These are phyloP conservation scores for Saccharum officinarum DNA, from an alignment of 176 grass and related monocot genomes.

Conservation along the genomic window DNA sequence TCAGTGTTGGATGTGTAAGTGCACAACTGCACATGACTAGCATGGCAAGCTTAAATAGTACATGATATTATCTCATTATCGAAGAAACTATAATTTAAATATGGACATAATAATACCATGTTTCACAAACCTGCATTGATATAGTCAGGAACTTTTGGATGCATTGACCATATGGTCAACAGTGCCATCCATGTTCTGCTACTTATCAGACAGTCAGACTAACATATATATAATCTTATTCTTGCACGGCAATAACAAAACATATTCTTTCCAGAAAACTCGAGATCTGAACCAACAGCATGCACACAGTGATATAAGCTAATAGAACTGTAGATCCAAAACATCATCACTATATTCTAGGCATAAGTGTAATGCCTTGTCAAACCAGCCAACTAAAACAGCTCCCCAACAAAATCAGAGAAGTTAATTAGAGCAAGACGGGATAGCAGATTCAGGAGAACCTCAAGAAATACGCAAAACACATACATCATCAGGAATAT, in stretches of 20 bases:
- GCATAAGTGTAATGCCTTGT: background rate
- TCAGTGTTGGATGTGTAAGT: no score
- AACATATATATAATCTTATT: background rate
- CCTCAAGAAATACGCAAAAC: background rate
- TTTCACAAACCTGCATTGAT: background rate
- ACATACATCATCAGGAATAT: slow-evolving; percentile 50
- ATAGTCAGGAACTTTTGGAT: background rate
- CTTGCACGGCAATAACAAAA: background rate
- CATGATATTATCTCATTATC: background rate
- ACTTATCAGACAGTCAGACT: background rate
- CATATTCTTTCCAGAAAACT: background rate
- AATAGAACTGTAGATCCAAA: background rate
- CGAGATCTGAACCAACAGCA: background rate
- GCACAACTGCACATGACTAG: background rate
- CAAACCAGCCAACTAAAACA: background rate
- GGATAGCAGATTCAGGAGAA: background rate
- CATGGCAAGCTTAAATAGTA: background rate
- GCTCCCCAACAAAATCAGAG: background rate
- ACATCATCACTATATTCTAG: background rate
- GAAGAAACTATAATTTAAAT: background rate
- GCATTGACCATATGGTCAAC: background rate
- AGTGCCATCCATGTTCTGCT: background rate
- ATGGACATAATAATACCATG: background rate
- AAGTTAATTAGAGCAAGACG: background rate
- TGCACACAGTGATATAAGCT: background rate